Conservation (phyloP, 257 asterid species). For the Nicotiana undulata region DNA sequence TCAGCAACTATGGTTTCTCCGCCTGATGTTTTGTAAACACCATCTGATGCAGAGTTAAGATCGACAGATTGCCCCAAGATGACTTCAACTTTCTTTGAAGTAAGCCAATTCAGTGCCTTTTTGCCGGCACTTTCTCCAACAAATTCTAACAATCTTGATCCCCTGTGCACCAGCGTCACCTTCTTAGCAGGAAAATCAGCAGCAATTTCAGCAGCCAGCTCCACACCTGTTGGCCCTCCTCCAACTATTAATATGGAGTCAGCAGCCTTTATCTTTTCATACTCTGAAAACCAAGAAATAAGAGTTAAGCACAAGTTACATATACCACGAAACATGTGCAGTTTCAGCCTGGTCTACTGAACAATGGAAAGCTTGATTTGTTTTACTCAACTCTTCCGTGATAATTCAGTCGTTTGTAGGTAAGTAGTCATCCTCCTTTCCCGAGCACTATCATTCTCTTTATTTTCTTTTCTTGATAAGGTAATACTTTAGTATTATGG, state of each 20-base stretch:
- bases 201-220: constrained; percentile 22
- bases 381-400: neutral
- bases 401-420: neutral
- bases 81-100: constrained; percentile 17
- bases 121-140: constrained; percentile 9
- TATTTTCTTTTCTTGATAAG: too few relatives aligned
- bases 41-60: constrained; percentile 6
- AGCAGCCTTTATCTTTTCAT: constrained; percentile 14
- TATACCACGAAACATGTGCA: neutral
- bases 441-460: too few relatives aligned
- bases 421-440: neutral
- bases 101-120: constrained; percentile 16
- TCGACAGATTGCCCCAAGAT: constrained; percentile 15
- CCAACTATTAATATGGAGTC: constrained; percentile 17
- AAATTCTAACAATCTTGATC: constrained; percentile 19
- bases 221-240: constrained; percentile 25
- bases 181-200: constrained; percentile 19
- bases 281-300: neutral
- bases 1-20: constrained; percentile 18
- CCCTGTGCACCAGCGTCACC: constrained; percentile 17
- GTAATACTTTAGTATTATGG: neutral
- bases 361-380: neutral
- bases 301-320: neutral
- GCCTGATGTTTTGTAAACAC: constrained; percentile 16
- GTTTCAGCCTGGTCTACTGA: neutral